Base-by-base conservation (phyloP, 257 asterid species). In the Ballota nigra region DNA sequence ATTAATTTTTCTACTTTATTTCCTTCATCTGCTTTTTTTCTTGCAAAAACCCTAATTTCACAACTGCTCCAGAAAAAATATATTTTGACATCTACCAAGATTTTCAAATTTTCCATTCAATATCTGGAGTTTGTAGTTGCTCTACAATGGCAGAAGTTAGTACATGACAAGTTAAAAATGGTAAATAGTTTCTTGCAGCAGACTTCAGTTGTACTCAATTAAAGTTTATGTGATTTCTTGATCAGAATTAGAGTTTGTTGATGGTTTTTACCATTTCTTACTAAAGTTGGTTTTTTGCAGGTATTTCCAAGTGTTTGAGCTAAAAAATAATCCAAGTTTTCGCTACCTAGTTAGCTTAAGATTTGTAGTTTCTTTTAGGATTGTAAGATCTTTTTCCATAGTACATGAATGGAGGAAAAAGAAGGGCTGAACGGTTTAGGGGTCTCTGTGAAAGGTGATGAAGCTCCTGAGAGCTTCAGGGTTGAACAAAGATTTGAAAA, bases 321-420 rank as follows among this genome's bases (percentile, higher is more conserved):
- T 75, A 8, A 63, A 26, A 76, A 75, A 81, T n/a, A 71, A 63
- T 67, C 70, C 69, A 74, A 77, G 49, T 28, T 62, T 59, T 79
- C 59, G 75, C 70, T 80, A 38, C 11, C 12, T 8, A 31, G 73
- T 18, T 45, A 77, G 58, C 11, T 49, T 49, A 7, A 12, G 60
- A 52, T 62, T 74, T 69, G 74, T 72, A 76, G 81, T 84, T 75
- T 72, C 8, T 11, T 65, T 69, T 85, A 73, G 78, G 64, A 31
- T 66, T 72, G 49, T 38, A 79, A 71, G 2, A 16, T 7, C 11
- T 36, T 36, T 36, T 1, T 8, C 0, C 12, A 22, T 59, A 15
- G 87, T 80, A 65, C 86, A 82, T 80, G 86, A 82, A 94, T 93
- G 98, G 96, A 87, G 84, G 96, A 76, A 24, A 85, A 80, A 53